Evolutionary conservation across 163 green algal genomes (phyloP).

Genomic region (Chlorella variabilis): DNA sequence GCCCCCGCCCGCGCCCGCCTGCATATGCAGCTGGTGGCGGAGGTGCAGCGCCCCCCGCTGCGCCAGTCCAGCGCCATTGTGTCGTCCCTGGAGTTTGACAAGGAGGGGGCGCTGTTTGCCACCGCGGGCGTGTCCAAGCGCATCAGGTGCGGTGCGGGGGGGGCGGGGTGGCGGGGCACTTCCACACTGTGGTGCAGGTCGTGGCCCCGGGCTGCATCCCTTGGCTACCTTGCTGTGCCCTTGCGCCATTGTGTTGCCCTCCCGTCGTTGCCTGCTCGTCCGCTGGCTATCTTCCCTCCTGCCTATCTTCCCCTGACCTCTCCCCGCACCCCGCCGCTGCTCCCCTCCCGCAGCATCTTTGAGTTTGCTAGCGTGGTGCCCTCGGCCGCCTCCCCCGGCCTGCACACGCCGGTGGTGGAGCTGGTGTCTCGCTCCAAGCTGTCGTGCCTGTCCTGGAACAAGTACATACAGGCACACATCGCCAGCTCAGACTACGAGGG

Average conservation of each 20-base stretch:
- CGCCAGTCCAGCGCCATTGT: conserved; percentile 62
- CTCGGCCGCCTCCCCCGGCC: background rate
- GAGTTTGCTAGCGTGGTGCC: conserved; percentile 55
- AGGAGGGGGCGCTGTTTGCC: conserved; percentile 59
- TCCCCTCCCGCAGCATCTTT: conserved; percentile 46
- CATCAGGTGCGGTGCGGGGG: conserved; percentile 43
- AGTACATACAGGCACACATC: conserved; percentile 52
- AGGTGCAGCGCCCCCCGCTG: conserved; percentile 50
- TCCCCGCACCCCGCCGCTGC: background rate
- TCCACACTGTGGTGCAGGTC: too few species aligned
- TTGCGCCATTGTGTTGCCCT: too few species aligned
- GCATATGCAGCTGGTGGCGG: conserved; percentile 47
- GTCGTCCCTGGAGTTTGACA: conserved; percentile 74
- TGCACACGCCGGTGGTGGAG: conserved; percentile 50
- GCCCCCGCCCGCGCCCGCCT: background rate
- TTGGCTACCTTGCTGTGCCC: background rate
- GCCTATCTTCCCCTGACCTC: too few species aligned
- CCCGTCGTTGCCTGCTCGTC: too few species aligned
- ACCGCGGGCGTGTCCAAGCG: conserved; percentile 73
- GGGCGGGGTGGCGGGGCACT: too few species aligned
- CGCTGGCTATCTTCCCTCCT: too few species aligned
- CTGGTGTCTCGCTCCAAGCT: conserved; percentile 73
- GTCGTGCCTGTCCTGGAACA: conserved; percentile 68
- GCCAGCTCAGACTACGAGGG: conserved; percentile 68
- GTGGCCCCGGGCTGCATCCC: too few species aligned